A percentile compares a stretch with the other conserved stretches of the same genome.
Evolutionary conservation across 352 stramenopile genomes (phyloP).

Genomic region (Phytophthora tubulina): DNA sequence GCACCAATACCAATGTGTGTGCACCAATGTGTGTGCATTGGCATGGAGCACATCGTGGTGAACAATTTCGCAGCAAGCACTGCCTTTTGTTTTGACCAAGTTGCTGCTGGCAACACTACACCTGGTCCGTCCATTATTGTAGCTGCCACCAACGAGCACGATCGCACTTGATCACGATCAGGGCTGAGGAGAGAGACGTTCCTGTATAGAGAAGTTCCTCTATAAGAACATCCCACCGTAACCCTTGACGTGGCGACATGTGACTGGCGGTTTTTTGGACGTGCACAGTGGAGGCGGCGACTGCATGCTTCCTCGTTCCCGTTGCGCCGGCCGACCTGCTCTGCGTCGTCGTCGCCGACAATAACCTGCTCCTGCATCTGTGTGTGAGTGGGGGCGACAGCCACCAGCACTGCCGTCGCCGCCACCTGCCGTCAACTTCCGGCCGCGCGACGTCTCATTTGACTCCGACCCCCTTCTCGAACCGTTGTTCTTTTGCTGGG

Average conservation of each 20-base stretch:
- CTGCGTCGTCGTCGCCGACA: background rate
- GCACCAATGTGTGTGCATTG: no score
- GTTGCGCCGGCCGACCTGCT: background rate
- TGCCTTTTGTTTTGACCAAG: no score
- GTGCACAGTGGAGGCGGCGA: background rate
- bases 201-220: constrained; percentile 28
- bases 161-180: background rate
- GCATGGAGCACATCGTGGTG: no score
- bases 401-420: background rate
- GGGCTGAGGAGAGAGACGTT: background rate
- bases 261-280: constrained; percentile 46
- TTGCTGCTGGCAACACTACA: background rate
- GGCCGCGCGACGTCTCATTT: constrained; percentile 8
- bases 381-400: background rate
- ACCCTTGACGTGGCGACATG: constrained; percentile 49
- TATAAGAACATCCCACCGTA: constrained; percentile 37
- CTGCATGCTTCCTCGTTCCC: background rate
- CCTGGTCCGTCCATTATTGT: background rate
- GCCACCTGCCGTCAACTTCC: background rate
- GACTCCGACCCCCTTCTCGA: constrained; percentile 23
- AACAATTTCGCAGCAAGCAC: no score
- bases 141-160: background rate
- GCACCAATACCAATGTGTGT: no score
- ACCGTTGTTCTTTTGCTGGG: constrained; percentile 36
- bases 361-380: constrained; percentile 19